phyloP scores from a whole-genome alignment of 371 early-diverging fungal species.

The Coemansia sp. region DNA sequence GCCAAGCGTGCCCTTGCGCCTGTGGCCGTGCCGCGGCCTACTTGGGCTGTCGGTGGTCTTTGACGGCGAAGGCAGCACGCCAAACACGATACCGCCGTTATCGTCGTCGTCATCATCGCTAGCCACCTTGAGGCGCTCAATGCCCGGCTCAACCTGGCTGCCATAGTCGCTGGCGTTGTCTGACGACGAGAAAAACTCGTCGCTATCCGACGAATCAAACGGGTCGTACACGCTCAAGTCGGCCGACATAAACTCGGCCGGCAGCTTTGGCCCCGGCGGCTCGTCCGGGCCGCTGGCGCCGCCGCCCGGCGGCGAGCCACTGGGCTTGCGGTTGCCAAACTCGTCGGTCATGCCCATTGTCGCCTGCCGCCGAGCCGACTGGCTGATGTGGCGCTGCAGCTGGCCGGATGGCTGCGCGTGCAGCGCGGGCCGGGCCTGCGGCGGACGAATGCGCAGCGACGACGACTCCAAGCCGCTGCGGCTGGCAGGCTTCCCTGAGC shows the following conservation, averaged over 20 bases:
- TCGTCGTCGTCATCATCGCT: conserved; percentile 9
- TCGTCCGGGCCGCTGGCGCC: not conserved
- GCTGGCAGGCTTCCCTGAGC: conserved; percentile 12
- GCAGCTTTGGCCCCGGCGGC: conserved; percentile 33
- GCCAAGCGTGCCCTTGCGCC: conserved; percentile 45
- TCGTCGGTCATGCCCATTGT: conserved; percentile 47
- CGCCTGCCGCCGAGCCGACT: conserved; percentile 16
- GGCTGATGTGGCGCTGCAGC: conserved; percentile 16
- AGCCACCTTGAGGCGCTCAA: not conserved
- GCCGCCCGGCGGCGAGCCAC: not conserved
- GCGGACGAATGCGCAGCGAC: conserved; percentile 10
- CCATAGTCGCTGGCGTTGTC: conserved; percentile 44
- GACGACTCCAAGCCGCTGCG: conserved; percentile 8
- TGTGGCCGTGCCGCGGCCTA: conserved; percentile 11
- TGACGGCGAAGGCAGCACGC: conserved; percentile 13
- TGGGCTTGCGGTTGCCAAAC: conserved; percentile 30
- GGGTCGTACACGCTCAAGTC: conserved; percentile 47
- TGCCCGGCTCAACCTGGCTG: conserved; percentile 3
- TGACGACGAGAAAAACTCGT: conserved; percentile 48
- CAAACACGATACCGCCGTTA: conserved; percentile 42
- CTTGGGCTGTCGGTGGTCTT: conserved; percentile 5
- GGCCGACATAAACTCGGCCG: conserved; percentile 37
- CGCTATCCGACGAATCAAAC: conserved; percentile 52
- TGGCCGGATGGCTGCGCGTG: not conserved
- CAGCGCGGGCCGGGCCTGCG: conserved; percentile 1